Percentiles rank a stretch among this genome's conserved stretches.
Evolutionary conservation across 768 basidiomycete genomes (phyloP).

Genomic region (Daedalea quercina): DNA sequence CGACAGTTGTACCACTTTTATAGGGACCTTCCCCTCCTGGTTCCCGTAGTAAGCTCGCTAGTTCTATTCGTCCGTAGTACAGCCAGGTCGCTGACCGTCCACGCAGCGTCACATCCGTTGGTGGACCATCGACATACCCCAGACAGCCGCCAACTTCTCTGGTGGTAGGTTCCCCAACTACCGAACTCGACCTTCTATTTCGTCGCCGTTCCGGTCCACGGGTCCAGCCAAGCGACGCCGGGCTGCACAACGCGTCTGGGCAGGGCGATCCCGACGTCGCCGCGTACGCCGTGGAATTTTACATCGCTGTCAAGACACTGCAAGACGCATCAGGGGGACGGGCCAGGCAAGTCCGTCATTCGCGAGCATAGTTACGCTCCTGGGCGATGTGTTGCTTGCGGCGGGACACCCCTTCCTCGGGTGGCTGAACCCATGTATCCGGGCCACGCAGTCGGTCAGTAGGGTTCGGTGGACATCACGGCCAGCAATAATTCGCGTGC

Average conservation of each 20-base stretch:
- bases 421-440: conserved; percentile 31
- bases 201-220: conserved; percentile 13
- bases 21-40: conserved; percentile 44
- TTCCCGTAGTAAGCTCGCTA: conserved; percentile 32
- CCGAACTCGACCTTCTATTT: conserved; percentile 20
- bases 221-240: conserved; percentile 11
- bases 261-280: conserved; percentile 62
- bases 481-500: conserved; percentile 14
- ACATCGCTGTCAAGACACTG: conserved; percentile 28
- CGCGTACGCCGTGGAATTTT: conserved; percentile 45
- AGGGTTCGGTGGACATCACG: conserved; percentile 20
- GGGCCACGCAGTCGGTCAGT: conserved; percentile 21
- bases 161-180: conserved; percentile 24
- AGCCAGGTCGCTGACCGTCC: too few species aligned
- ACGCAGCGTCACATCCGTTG: conserved; percentile 23
- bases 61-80: too few species aligned
- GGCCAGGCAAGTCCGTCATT: conserved; percentile 59
- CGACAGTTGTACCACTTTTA: conserved; percentile 41
- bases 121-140: conserved; percentile 21
- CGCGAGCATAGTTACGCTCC: conserved; percentile 50
- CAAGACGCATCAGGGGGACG: conserved; percentile 41
- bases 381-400: conserved; percentile 33
- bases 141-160: conserved; percentile 19
- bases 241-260: conserved; percentile 16
- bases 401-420: conserved; percentile 27